Base-by-base conservation (phyloP, 2,329 filamentous ascomycete species). In the Apiospora rasikravindrae region DNA sequence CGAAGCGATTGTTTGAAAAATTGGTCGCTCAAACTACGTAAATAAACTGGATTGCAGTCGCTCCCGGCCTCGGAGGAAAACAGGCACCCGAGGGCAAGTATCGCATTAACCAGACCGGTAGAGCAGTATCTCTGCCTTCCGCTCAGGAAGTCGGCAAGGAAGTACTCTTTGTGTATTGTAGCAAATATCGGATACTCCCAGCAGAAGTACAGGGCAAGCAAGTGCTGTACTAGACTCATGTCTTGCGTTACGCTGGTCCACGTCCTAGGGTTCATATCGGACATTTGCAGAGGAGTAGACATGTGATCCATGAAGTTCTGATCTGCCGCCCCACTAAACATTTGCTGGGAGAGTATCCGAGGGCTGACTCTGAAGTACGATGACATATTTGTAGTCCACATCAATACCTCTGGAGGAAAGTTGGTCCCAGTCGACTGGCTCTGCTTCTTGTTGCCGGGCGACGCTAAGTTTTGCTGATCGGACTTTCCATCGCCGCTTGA, bases 161-260 rank as follows among this genome's bases (percentile, higher is more conserved):
- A 94, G 77, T 92, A 89, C 76, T 93, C 90, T 77, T 92, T 91
- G 77, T 90, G 92, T 64, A 94, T 86, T 2, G 92, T 89, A 2
- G 91, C 89, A 81, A 93, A 94, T 16, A 91, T 94, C 4, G 92
- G 91, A 78, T 94, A 93, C 75, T 92, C 89, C 88, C 92, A 94
- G 83, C 90, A 92, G 75, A 94, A 94, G 81, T 93, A 94, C 40
- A 93, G 83, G 0, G 88, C 86, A 70, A 57, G 81, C 11, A 93
- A 84, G 76, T 91, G 90, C 73, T 90, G 86, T 0, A 93, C 88
- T 42, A 93, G 85, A 16, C 79, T 81, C 13, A 83, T 76, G 74
- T 93, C 90, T 2, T 80, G 77, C 1, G 90, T 92, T 26, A 93
- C 86, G 51, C 77, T 84, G 1, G 91, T 93, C 92, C 91, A 93